Conservation (phyloP, 345 rosid species). For the Passiflora organensis region DNA sequence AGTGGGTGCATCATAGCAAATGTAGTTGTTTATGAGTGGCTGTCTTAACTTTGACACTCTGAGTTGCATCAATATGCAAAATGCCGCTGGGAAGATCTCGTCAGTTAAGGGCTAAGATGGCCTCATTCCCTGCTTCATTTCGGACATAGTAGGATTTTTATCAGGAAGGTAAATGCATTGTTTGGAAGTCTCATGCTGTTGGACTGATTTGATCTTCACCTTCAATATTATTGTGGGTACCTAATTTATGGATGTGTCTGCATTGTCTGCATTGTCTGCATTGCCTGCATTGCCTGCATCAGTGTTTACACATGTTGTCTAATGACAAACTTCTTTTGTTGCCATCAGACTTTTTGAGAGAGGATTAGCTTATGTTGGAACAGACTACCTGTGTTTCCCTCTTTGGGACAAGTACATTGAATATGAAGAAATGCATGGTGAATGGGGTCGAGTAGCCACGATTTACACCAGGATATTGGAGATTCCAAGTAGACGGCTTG, state of each 20-base stretch:
- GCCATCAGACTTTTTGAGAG: slow-evolving; percentile 79
- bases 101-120: slow-evolving; percentile 82
- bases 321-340: slow-evolving; percentile 17
- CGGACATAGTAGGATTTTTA: slow-evolving; percentile 71
- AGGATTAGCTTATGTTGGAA: slow-evolving; percentile 81
- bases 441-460: slow-evolving; percentile 71
- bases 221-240: slow-evolving; percentile 44
- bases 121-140: slow-evolving; percentile 79
- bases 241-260: slow-evolving; percentile 32
- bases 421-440: slow-evolving; percentile 84
- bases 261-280: slow-evolving; percentile 15
- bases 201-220: slow-evolving; percentile 70
- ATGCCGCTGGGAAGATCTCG: slow-evolving; percentile 93
- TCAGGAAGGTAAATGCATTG: slow-evolving; percentile 93
- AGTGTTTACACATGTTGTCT: slow-evolving; percentile 11
- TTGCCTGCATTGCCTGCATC: slow-evolving; percentile 23
- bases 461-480: slow-evolving; percentile 81
- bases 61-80: slow-evolving; percentile 83
- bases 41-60: slow-evolving; percentile 50
- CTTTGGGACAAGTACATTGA: slow-evolving; percentile 96
- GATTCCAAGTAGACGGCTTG: slow-evolving; percentile 81
- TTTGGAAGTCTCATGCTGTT: slow-evolving; percentile 67
- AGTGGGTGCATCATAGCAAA: slow-evolving; percentile 32
- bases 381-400: slow-evolving; percentile 74
- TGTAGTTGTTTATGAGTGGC: slow-evolving; percentile 36